Evolutionary conservation across 2,329 filamentous ascomycete genomes (phyloP), one percentile per base, ranked within the genome.

Genomic region (Huntiella moniliformis): DNA sequence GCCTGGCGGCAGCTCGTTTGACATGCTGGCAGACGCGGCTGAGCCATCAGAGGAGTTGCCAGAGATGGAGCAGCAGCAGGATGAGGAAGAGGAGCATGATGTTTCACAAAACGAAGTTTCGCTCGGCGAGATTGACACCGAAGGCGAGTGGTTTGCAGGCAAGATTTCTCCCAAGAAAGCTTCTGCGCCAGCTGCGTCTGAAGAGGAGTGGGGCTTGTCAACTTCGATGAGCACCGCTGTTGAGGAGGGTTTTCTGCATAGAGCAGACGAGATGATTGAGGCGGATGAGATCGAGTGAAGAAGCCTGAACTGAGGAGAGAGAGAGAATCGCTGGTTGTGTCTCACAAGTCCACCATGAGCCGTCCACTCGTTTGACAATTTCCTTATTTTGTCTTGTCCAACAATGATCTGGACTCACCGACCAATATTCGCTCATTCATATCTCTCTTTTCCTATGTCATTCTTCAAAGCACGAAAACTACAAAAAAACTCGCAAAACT

Each of bases 81-180:
- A 45, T 3, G 37, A 22, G 13, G 18, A 42, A 13, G 12, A 45
- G 38, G 39, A 39, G 4, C 38, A 34, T 13, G 53, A 54, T 3
- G 55, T 56, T 16, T 77, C 70, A 4, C 71, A 38, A 6, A 13
- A 86, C 55, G 84, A 86, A 28, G 80, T 87, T 59, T 96, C 88
- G 0, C 69, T 96, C 13, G 91, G 86, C 2, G 95, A 87, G 0
- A 84, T 96, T 49, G 91, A 95, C 57, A 95, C 87, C 0, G 91
- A 98, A 63, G 91, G 74, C 4, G 95, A 87, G 0, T 98, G 91
- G 91, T 76, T 98, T 38, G 91, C 86, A 3, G 86, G 88, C 12
- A 77, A 79, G 47, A 60, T 44, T 13, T 44, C 36, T 16, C 37
- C 16, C 33, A 22, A 37, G 15, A 39, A 44, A 8, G 10, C 17